Percentiles rank a stretch among this genome's conserved stretches.
Evolutionary conservation across 2,329 filamentous ascomycete species (phyloP).

Genomic region (Aulographum hederae): DNA sequence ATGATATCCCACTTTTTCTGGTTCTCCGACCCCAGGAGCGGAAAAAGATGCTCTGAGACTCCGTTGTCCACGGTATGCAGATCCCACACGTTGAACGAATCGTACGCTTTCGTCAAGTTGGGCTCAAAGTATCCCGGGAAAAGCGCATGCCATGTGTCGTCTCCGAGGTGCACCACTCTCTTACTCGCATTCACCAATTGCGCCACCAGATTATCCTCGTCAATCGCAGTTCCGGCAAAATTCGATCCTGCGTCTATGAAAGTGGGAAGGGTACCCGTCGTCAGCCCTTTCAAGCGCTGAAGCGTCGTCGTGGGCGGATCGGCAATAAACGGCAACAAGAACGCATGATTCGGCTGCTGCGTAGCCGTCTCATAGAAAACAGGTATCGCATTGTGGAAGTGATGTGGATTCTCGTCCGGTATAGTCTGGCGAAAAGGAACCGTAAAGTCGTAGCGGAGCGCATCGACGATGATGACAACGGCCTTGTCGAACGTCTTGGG

Average conservation of each 20-base stretch:
- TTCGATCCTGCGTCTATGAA: constrained; percentile 90
- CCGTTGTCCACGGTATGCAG: constrained; percentile 93
- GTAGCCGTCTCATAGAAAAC: constrained; percentile 70
- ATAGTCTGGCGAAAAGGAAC: constrained; percentile 47
- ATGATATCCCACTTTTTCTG: constrained; percentile 75
- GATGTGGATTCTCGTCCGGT: constrained; percentile 29
- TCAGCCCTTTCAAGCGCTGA: constrained; percentile 82
- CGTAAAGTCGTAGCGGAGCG: constrained; percentile 91
- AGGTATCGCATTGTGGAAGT: constrained; percentile 78
- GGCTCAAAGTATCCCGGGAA: constrained; percentile 89
- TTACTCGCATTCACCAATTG: constrained; percentile 48
- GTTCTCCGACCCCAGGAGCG: constrained; percentile 50
- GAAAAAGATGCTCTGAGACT: constrained; percentile 78
- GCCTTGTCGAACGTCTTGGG: constrained; percentile 85
- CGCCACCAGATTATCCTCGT: constrained; percentile 66
- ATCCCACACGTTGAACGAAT: constrained; percentile 98
- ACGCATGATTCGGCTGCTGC: constrained; percentile 59
- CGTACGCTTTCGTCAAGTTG: constrained; percentile 73
- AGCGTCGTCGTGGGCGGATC: constrained; percentile 90
- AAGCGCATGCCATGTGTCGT: constrained; percentile 89
- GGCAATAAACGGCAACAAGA: constrained; percentile 87
- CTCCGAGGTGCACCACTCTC: constrained; percentile 82
- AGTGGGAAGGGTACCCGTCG: constrained; percentile 84
- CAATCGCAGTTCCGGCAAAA: constrained; percentile 87
- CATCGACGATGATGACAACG: constrained; percentile 79